phyloP scores from a whole-genome alignment of 2,329 filamentous ascomycete species.

The Cytospora leucostoma region DNA sequence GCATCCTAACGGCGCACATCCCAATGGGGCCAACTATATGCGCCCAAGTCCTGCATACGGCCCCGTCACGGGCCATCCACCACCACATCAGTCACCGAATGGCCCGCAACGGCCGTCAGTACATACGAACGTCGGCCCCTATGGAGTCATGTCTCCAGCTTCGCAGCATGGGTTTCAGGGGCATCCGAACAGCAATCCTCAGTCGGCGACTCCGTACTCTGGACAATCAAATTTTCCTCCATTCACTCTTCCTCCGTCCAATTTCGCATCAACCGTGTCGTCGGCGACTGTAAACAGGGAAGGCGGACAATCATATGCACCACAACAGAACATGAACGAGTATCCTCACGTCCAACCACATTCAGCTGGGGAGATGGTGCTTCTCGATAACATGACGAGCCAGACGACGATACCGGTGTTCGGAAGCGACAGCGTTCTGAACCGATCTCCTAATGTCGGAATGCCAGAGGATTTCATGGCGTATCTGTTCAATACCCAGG shows the following conservation, averaged over 20 bases:
- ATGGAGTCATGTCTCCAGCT: constrained; percentile 56
- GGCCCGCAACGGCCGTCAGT: constrained; percentile 48
- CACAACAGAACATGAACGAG: constrained; percentile 36
- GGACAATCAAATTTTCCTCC: constrained; percentile 61
- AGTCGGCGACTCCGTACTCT: constrained; percentile 52
- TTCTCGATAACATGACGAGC: constrained; percentile 63
- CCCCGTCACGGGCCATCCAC: constrained; percentile 35
- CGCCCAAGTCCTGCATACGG: constrained; percentile 43
- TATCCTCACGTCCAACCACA: constrained; percentile 49
- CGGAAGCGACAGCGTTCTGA: constrained; percentile 74
- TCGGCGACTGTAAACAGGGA: constrained; percentile 40
- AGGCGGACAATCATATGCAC: constrained; percentile 39
- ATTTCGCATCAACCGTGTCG: constrained; percentile 49
- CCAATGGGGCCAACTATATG: constrained; percentile 48
- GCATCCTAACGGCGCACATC: constrained; percentile 38
- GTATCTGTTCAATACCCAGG: constrained; percentile 75
- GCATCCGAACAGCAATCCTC: constrained; percentile 49
- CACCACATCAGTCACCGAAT: constrained; percentile 44
- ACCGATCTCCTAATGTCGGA: constrained; percentile 79
- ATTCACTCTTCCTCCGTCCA: constrained; percentile 65
- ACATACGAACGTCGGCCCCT: constrained; percentile 51
- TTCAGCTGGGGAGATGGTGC: constrained; percentile 56
- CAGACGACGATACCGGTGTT: constrained; percentile 81
- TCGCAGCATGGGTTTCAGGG: constrained; percentile 52
- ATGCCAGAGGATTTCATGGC: constrained; percentile 87